Base-by-base conservation (phyloP, 495 filamentous ascomycete genomes). In the Neurospora sp. region DNA sequence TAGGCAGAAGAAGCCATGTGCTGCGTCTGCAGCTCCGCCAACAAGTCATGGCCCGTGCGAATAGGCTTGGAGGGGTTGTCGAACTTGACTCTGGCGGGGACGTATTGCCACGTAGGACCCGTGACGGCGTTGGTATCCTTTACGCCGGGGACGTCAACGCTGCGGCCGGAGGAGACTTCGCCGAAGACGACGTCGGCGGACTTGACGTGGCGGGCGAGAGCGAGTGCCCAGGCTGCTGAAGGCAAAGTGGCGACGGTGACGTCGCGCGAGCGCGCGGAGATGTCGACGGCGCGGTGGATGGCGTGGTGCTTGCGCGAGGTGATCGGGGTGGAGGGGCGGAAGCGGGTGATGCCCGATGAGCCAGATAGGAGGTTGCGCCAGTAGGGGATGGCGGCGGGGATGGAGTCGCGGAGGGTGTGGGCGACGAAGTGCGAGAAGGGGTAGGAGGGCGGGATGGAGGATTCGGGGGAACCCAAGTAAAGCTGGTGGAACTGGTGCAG, bases 191-290 rank as follows among this genome's bases (percentile, higher is more conserved):
- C 82, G 72, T 92, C 90, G 0, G 12, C 0, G 72, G 40, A 2
- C 75, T 81, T 0, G 6, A 88, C 81, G 8, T 82, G 84, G 9
- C 85, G 86, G 14, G 89, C 85, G 5, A 92, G 83, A 2, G 86
- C 78, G 0, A 90, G 65, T 0, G 89, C 87, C 90, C 90, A 92
- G 1, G 89, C 87, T 0, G 89, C 88, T 0, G 87, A 89, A 5
- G 87, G 86, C 0, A 90, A 75, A 12, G 82, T 87, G 7, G 87
- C 87, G 0, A 86, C 82, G 0, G 90, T 92, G 38, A 88, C 83
- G 69, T 87, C 85, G 48, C 76, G 79, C 2, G 81, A 74, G 0
- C 83, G 81, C 2, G 81, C 70, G 16, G 83, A 82, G 40, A 85
- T 83, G 41, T 80, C 74, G 53, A 87, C 82, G 6, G 83, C 81